Conservation (phyloP, 441 rosid genomes). For the Populus trichocarpa region DNA sequence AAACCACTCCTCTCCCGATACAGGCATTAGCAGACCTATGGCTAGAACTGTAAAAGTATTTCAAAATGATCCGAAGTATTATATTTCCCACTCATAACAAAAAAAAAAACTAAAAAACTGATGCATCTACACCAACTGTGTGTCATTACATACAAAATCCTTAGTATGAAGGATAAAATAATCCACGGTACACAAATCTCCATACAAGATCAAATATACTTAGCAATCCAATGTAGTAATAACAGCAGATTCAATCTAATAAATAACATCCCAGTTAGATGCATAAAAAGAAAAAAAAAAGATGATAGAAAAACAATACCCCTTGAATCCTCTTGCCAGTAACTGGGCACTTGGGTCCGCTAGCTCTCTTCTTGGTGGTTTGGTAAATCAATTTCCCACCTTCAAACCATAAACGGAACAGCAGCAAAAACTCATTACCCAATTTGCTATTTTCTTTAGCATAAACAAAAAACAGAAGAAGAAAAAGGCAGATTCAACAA, state of each 20-base stretch:
- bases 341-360: constrained; percentile 71
- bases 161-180: too few species aligned
- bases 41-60: neutral
- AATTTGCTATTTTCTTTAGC: neutral
- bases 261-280: neutral
- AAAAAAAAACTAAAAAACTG: too few species aligned
- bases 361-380: constrained; percentile 68
- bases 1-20: neutral
- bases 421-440: neutral
- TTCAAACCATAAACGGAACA: constrained; percentile 6
- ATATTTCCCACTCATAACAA: constrained; percentile 29
- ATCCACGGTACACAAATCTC: neutral
- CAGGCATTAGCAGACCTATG: neutral
- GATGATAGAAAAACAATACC: constrained; percentile 20
- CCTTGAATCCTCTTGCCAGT: constrained; percentile 75
- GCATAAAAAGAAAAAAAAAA: too few species aligned
- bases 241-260: neutral
- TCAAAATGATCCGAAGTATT: constrained; percentile 15
- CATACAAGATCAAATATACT: neutral
- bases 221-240: neutral
- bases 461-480: neutral
- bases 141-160: neutral
- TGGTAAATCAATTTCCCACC: constrained; percentile 70
- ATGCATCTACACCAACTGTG: neutral
- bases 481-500: neutral